A percentile compares a stretch with the other conserved stretches of the same genome.
Evolutionary conservation across 78 protist genomes (phyloP).

Genomic region (Dictyostelium capitatum): DNA sequence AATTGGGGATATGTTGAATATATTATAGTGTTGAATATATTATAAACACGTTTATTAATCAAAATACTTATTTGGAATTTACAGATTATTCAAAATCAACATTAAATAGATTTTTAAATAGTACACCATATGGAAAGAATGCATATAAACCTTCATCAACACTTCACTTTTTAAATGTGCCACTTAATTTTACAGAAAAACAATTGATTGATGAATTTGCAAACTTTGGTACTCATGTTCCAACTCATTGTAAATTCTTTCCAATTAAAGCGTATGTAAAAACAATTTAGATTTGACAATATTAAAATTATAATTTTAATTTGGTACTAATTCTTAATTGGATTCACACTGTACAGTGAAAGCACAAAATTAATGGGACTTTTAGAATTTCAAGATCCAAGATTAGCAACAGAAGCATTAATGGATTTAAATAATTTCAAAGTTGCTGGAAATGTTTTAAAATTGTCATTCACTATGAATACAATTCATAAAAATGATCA

Average conservation of each 20-base stretch:
- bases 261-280: slow-evolving; percentile 61
- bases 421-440: slow-evolving; percentile 50
- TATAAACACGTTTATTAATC: too few relatives aligned
- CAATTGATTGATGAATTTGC: slow-evolving; percentile 37
- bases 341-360: slow-evolving; percentile 6
- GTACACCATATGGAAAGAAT: slow-evolving; percentile 37
- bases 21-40: too few relatives aligned
- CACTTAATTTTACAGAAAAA: slow-evolving; percentile 51
- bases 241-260: slow-evolving; percentile 74
- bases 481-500: slow-evolving; percentile 55
- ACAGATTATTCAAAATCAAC: slow-evolving; percentile 66
- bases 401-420: slow-evolving; percentile 65
- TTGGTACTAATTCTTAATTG: neutral
- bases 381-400: slow-evolving; percentile 56
- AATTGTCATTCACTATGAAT: slow-evolving; percentile 63
- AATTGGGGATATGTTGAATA: too few relatives aligned
- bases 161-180: slow-evolving; percentile 75
- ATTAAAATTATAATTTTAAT: neutral
- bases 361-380: slow-evolving; percentile 58
- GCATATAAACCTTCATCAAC: slow-evolving; percentile 73
- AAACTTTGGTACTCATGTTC: slow-evolving; percentile 28
- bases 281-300: neutral
- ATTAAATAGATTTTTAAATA: slow-evolving; percentile 50
- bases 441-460: slow-evolving; percentile 38
- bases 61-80: too few relatives aligned